Percentiles rank a stretch among this genome's conserved stretches.
phyloP scores from a whole-genome alignment of 352 stramenopile genomes.

The Pythium monospermum region DNA sequence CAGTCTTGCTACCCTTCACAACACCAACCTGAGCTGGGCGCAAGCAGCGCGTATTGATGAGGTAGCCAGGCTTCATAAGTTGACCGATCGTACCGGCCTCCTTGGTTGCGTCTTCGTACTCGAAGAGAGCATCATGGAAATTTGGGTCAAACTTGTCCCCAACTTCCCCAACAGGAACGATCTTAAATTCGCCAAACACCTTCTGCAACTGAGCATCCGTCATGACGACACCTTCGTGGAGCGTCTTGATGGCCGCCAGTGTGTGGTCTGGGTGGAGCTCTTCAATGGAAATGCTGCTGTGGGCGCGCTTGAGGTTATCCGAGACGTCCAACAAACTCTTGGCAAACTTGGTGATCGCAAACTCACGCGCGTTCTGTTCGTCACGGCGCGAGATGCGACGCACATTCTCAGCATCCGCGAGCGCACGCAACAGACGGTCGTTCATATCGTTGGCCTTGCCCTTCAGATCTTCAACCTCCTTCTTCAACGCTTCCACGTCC shows the following conservation, averaged over 20 bases:
- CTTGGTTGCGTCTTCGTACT: constrained; percentile 92
- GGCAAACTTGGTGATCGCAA: constrained; percentile 95
- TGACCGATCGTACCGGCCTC: constrained; percentile 92
- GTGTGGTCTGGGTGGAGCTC: constrained; percentile 66
- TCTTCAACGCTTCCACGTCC: constrained; percentile 43
- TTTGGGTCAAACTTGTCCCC: constrained; percentile 98
- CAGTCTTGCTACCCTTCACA: constrained; percentile 44
- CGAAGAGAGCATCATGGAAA: constrained; percentile 97
- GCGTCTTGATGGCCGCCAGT: constrained; percentile 58
- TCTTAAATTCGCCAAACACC: constrained; percentile 91
- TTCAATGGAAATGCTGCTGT: constrained; percentile 84
- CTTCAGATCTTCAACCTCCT: constrained; percentile 71
- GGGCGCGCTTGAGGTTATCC: constrained; percentile 95
- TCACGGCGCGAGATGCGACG: constrained; percentile 92
- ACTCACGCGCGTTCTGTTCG: constrained; percentile 91
- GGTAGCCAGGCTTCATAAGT: constrained; percentile 96
- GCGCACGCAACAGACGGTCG: constrained; percentile 83
- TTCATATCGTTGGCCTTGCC: constrained; percentile 76
- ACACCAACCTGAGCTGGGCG: constrained; percentile 95
- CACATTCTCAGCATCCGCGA: constrained; percentile 98
- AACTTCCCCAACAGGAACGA: constrained; percentile 88
- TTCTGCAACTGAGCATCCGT: constrained; percentile 95
- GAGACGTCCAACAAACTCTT: constrained; percentile 97
- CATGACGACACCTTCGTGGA: constrained; percentile 91
- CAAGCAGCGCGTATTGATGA: constrained; percentile 94